Conservation (phyloP, 176 grass and related monocot species). For the Microstegium vimineum region DNA sequence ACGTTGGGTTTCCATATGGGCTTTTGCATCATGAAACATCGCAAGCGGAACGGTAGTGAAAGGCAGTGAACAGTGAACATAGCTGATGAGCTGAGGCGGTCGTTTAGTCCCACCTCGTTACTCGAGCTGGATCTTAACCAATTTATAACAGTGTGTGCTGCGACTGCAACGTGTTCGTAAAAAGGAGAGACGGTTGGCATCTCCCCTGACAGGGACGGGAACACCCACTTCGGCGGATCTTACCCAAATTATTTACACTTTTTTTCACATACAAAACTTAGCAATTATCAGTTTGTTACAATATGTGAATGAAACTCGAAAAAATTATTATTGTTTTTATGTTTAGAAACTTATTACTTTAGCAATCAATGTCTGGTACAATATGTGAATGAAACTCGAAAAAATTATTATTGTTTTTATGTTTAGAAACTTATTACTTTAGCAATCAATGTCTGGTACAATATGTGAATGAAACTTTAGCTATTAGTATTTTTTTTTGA, state of each 20-base stretch:
- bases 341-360: background rate
- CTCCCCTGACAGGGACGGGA: conserved; percentile 87
- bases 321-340: no score
- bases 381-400: no score
- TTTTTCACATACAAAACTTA: no score
- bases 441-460: background rate
- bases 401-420: no score
- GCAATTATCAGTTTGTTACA: no score
- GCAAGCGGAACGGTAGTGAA: background rate
- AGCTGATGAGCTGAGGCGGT: background rate
- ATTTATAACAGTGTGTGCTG: background rate
- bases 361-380: no score
- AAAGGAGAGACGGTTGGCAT: conserved; percentile 98
- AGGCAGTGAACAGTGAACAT: background rate
- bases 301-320: no score
- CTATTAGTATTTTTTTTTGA: no score
- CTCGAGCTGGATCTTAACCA: fast-evolving
- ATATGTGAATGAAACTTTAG: no score
- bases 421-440: background rate
- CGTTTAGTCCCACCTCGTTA: conserved; percentile 46
- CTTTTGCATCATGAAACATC: background rate
- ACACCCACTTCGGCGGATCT: conserved; percentile 32
- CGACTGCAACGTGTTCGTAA: background rate
- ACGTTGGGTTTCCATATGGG: background rate
- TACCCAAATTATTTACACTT: conserved; percentile 46